Conservation (phyloP, 148 eudicot species). For the Rhododendron vialii region DNA sequence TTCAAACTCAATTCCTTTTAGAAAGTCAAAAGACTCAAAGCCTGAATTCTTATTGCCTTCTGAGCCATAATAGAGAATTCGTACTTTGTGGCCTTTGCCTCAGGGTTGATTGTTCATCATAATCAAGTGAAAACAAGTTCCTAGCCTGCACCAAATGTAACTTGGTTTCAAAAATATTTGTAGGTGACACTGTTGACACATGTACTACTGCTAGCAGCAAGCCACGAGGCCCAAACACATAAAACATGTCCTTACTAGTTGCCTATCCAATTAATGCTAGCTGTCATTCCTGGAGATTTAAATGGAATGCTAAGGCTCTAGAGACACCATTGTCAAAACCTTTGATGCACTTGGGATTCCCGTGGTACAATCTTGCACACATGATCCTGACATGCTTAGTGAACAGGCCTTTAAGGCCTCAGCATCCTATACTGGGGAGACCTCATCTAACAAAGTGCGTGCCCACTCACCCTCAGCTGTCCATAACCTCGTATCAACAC, state of each 20-base stretch:
- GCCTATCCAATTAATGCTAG: not conserved
- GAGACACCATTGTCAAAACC: not conserved
- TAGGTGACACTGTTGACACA: not conserved
- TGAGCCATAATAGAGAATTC: not conserved
- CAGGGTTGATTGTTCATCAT: not conserved
- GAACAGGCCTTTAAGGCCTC: not conserved
- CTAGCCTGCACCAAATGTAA: not conserved
- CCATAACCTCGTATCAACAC: not conserved
- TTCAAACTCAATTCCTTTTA: not conserved
- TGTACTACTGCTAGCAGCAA: not conserved
- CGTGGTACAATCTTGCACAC: not conserved
- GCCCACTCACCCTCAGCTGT: not conserved
- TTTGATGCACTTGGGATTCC: not conserved
- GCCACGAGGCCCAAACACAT: not conserved
- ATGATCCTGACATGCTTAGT: not conserved
- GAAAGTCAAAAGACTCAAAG: not conserved
- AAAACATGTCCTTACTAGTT: not conserved
- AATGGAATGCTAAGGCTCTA: not conserved
- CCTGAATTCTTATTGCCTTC: not conserved
- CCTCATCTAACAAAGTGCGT: not conserved
- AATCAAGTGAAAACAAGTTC: not conserved
- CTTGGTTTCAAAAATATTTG: not conserved
- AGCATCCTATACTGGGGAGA: not conserved
- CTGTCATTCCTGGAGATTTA: not conserved
- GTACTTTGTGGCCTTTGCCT: too few relatives aligned